Conservation (phyloP, 495 filamentous ascomycete genomes). For the Neurospora sp. region DNA sequence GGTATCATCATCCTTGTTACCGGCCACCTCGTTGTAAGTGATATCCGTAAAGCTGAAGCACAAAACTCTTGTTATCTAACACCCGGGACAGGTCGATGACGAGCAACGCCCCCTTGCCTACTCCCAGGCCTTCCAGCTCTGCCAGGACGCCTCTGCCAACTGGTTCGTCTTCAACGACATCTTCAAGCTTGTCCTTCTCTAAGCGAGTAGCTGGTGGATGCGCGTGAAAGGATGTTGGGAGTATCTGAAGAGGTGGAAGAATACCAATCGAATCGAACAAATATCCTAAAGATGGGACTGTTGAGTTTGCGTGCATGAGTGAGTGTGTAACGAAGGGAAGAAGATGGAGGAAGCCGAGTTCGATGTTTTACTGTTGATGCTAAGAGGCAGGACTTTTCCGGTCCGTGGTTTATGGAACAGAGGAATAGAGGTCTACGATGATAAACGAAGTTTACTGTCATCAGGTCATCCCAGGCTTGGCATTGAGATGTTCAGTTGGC, state of each 20-base stretch:
- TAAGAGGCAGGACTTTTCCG: background rate
- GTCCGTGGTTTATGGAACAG: background rate
- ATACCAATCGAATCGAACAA: background rate
- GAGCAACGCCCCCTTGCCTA: constrained; percentile 73
- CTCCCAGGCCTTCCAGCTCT: constrained; percentile 74
- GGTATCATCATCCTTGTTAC: constrained; percentile 78
- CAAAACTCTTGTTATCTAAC: background rate
- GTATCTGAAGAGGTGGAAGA: background rate
- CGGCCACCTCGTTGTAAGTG: constrained; percentile 65
- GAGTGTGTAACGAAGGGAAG: background rate
- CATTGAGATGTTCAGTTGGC: background rate
- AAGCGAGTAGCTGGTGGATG: constrained; percentile 1
- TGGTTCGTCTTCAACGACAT: constrained; percentile 89
- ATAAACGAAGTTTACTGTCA: background rate
- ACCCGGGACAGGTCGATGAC: constrained; percentile 58
- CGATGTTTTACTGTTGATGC: background rate
- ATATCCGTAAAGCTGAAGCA: too few relatives aligned
- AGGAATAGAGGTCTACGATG: background rate
- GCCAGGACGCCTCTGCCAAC: constrained; percentile 53
- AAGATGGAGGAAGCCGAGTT: background rate
- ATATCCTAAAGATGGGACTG: background rate
- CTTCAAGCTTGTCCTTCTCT: constrained; percentile 71
- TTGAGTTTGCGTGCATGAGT: background rate
- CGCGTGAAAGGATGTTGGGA: background rate
- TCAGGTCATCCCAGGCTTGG: background rate